Evolutionary conservation across 2,329 filamentous ascomycete species (phyloP), one percentile per base, ranked within the genome.

Genomic region (Aspergillaceae sp.): DNA sequence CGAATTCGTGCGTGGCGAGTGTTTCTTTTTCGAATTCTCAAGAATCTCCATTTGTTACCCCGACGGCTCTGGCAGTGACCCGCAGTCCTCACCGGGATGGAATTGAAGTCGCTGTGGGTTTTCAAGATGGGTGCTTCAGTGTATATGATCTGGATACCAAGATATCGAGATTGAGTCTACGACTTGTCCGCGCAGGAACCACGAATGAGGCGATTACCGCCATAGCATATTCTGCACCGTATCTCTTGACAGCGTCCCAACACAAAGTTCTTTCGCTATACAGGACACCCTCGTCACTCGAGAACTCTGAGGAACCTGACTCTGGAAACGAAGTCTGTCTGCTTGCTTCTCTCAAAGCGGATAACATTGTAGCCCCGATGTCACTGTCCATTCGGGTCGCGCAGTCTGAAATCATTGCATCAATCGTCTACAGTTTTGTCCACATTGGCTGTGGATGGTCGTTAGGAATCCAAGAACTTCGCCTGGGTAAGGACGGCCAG

Each of bases 381-480:
- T 87, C 88, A 0, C 69, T 95, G n/a, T 91, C 87, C 0, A 78
- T 97, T 34, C 80, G 89, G n/a, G 77, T 74, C 28, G 80, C 80
- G 9, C 63, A 78, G 0, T 70, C 72, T 3, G 78, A 78, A 7
- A 78, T 87, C 11, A 78, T 88, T n/a, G 85, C 87, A 2, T 89
- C 87, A 0, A 86, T 96, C 48, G 90, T 87, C 1, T 96, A 94
- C 63, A 86, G 87, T 0, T 81, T 94, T 53, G 82, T 84, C 10
- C 85, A 86, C 2, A 80, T 82, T 55, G 74, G 83, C 3, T 82
- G 81, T 38, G 89, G 89, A 29, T 96, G 90, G 87, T 89, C 86
- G 5, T 78, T 95, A 10, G 90, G 89, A 2, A 79, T 97, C n/a
- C 91, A 97, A 64, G 91, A 96, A 64, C 72, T 96, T 38, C 82